A percentile compares a stretch with the other conserved stretches of the same genome.
phyloP scores from a whole-genome alignment of 1,139 yeast species.

The Candida dubliniensis region DNA sequence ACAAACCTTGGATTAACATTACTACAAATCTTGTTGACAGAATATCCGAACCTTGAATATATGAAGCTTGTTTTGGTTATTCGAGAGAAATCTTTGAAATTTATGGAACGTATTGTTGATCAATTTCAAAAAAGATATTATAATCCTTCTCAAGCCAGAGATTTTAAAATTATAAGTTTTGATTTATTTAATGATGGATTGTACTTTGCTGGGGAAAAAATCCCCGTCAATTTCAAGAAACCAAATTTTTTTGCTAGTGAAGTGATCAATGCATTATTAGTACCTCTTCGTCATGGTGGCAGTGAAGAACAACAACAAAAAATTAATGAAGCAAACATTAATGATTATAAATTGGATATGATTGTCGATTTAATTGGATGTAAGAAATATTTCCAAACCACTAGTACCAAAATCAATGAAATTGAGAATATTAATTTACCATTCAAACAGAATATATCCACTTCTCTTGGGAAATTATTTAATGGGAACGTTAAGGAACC shows the following conservation, averaged over 20 bases:
- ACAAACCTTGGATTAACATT: conserved; percentile 41
- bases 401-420: conserved; percentile 27
- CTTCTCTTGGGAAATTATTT: conserved; percentile 25
- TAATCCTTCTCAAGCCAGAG: conserved; percentile 23
- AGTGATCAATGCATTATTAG: conserved; percentile 36
- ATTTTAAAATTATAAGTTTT: conserved; percentile 32
- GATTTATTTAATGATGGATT: conserved; percentile 40
- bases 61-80: conserved; percentile 34
- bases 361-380: conserved; percentile 45
- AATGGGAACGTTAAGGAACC: conserved; percentile 32
- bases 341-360: conserved; percentile 35
- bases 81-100: conserved; percentile 24
- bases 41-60: conserved; percentile 20
- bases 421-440: conserved; percentile 38
- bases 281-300: conserved; percentile 10
- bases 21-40: conserved; percentile 33
- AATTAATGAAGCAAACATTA: conserved; percentile 23
- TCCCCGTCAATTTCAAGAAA: conserved; percentile 39
- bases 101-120: conserved; percentile 25
- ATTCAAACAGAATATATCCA: conserved; percentile 22
- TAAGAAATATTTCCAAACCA: conserved; percentile 36
- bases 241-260: conserved; percentile 43
- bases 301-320: conserved; percentile 13
- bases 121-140: conserved; percentile 22
- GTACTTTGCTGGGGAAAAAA: conserved; percentile 37